phyloP scores from a whole-genome alignment of 2,329 filamentous ascomycete genomes.

The Stagonosporopsis chrysanthemi region DNA sequence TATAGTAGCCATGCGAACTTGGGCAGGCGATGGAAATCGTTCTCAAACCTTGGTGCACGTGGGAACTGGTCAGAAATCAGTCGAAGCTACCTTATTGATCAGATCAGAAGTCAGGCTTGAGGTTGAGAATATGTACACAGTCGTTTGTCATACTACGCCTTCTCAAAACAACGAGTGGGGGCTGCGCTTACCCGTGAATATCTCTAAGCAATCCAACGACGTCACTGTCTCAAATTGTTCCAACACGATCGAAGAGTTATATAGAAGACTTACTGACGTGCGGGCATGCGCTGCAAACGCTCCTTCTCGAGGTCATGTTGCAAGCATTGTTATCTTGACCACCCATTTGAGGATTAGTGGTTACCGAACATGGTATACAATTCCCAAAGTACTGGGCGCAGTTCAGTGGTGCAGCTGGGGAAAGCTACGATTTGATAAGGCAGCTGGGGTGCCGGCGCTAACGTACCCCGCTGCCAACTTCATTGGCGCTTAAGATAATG shows the following conservation, averaged over 20 bases:
- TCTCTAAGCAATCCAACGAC: not conserved
- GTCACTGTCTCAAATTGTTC: not conserved
- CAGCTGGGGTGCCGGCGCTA: not conserved
- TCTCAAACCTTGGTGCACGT: no score
- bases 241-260: no score
- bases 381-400: slow-evolving; percentile 37
- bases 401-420: not conserved
- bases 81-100: not conserved
- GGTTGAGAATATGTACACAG: not conserved
- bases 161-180: not conserved
- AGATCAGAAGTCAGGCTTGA: not conserved
- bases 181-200: not conserved
- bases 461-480: slow-evolving; percentile 8
- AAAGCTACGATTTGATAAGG: slow-evolving; percentile 8
- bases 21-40: not conserved
- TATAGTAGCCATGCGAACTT: slow-evolving; percentile 1
- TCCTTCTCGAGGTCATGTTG: slow-evolving; percentile 32
- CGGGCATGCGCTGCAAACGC: slow-evolving; percentile 13
- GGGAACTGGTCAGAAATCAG: no score
- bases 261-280: not conserved
- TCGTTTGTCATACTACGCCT: not conserved
- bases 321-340: slow-evolving; percentile 24
- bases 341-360: slow-evolving; percentile 33
- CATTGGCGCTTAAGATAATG: not conserved
- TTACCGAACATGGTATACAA: slow-evolving; percentile 44